phyloP scores from a whole-genome alignment of 345 rosid species.

The Alliaria petiolata region DNA sequence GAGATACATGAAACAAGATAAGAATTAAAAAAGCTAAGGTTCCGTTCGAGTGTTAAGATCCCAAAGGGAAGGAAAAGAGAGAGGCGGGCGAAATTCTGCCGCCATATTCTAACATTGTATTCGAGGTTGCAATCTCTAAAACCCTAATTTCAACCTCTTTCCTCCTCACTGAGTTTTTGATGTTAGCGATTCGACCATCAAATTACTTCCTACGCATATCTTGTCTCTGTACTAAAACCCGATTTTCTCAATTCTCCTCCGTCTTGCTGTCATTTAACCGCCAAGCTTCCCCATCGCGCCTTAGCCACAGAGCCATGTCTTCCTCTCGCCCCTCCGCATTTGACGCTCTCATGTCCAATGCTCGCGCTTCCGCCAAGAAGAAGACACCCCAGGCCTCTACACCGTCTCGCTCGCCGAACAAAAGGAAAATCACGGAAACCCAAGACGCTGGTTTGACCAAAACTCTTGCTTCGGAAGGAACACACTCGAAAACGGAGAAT shows the following conservation, averaged over 20 bases:
- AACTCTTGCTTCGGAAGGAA: neutral
- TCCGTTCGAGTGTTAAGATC: too few species aligned
- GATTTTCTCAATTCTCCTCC: neutral
- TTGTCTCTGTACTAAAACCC: slow-evolving; percentile 16
- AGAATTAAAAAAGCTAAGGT: too few species aligned
- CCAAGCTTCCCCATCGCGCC: neutral
- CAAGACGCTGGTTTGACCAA: slow-evolving; percentile 5
- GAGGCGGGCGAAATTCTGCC: slow-evolving; percentile 4
- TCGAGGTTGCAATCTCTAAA: neutral
- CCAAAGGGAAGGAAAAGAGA: too few species aligned
- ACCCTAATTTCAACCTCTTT: slow-evolving; percentile 9
- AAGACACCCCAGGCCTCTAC: slow-evolving; percentile 30
- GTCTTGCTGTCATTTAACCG: slow-evolving; percentile 1
- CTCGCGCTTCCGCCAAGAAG: slow-evolving; percentile 64
- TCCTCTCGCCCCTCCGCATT: slow-evolving; percentile 71
- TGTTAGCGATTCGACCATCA: slow-evolving; percentile 41
- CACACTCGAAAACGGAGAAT: slow-evolving; percentile 19
- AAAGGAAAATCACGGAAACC: slow-evolving; percentile 40
- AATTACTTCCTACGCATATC: slow-evolving; percentile 11
- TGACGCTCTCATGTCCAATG: slow-evolving; percentile 79
- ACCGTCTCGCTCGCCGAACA: slow-evolving; percentile 41
- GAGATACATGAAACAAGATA: neutral
- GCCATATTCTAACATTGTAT: slow-evolving; percentile 3
- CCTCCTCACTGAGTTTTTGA: neutral
- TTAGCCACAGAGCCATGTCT: slow-evolving; percentile 25